phyloP scores from a whole-genome alignment of 2,329 filamentous ascomycete species.

The Xylaria digitata region DNA sequence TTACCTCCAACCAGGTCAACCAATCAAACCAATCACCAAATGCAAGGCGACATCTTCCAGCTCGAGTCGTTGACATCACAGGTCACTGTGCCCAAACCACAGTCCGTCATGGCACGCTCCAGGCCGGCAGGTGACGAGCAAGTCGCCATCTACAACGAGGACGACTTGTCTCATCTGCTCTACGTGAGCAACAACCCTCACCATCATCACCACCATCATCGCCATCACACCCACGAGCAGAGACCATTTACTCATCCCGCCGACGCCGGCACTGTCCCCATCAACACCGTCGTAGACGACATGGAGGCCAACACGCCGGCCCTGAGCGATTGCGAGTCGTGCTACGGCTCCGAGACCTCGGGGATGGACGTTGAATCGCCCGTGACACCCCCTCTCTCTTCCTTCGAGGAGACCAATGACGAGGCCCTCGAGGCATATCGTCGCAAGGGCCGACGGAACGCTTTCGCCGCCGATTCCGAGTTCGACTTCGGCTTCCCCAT shows the following conservation, averaged over 20 bases:
- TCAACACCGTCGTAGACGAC: conserved; percentile 42
- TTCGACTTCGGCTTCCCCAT: conserved; percentile 49
- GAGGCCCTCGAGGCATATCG: conserved; percentile 31
- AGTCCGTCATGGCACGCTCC: conserved; percentile 17
- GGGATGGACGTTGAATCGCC: conserved; percentile 34
- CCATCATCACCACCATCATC: conserved; percentile 33
- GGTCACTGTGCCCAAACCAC: conserved; percentile 30
- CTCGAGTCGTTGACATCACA: conserved; percentile 41
- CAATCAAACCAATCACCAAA: conserved; percentile 32
- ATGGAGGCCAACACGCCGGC: conserved; percentile 39
- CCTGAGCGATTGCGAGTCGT: conserved; percentile 47
- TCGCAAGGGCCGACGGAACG: conserved; percentile 36
- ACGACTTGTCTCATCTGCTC: conserved; percentile 49
- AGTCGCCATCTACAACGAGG: conserved; percentile 49
- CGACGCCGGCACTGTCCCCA: conserved; percentile 41
- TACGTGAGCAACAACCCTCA: conserved; percentile 42
- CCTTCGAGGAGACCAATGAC: conserved; percentile 2
- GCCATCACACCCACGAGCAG: conserved; percentile 18
- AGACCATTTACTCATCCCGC: conserved; percentile 28
- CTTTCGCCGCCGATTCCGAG: conserved; percentile 40
- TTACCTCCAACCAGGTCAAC: conserved; percentile 17
- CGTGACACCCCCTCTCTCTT: conserved; percentile 31
- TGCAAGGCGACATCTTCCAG: conserved; percentile 50
- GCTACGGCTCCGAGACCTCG: conserved; percentile 36
- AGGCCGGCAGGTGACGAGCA: conserved; percentile 26